Conservation (phyloP, 257 asterid species). For the Ophiorrhiza pumila region DNA sequence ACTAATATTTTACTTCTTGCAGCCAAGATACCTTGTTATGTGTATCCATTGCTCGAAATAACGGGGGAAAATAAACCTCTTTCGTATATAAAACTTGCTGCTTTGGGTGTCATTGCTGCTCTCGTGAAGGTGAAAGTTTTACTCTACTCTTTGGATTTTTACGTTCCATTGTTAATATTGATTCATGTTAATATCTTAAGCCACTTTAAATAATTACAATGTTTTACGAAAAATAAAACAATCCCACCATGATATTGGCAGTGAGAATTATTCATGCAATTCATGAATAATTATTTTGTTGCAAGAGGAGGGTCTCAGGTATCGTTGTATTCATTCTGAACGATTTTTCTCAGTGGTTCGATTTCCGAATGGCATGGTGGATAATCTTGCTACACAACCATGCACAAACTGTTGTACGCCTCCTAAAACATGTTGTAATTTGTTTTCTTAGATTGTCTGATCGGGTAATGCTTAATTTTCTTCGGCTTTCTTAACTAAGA, state of each 20-base stretch:
- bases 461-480: not conserved
- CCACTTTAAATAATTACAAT: too few species aligned
- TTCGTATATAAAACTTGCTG: conserved; percentile 9
- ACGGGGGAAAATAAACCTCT: conserved; percentile 7
- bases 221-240: too few species aligned
- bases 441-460: conserved; percentile 7
- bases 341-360: not conserved
- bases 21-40: conserved; percentile 19
- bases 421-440: not conserved
- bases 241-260: too few species aligned
- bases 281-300: too few species aligned
- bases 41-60: conserved; percentile 13
- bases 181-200: too few species aligned
- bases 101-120: conserved; percentile 15
- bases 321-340: not conserved
- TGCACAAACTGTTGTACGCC: too few species aligned
- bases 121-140: conserved; percentile 12
- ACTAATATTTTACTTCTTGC: not conserved
- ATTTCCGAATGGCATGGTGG: not conserved
- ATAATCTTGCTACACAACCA: not conserved
- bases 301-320: conserved; percentile 10
- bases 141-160: not conserved
- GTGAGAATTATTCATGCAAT: too few species aligned
- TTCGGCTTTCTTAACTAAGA: too few species aligned
- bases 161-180: not conserved